Evolutionary conservation across 257 asterid genomes (phyloP).

Genomic region (Plectranthus barbatus): DNA sequence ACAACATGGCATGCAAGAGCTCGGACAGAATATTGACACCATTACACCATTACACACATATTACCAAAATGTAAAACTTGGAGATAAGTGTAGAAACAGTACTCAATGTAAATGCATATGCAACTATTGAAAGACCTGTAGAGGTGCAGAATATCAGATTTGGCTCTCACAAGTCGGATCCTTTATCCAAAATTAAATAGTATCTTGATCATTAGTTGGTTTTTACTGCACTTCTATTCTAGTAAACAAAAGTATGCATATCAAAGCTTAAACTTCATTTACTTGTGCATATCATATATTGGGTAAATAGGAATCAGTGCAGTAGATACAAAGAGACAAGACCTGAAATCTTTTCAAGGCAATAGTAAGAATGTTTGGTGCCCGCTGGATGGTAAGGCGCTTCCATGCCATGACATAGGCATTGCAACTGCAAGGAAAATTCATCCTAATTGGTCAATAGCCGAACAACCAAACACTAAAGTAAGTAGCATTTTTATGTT

Average conservation of each 20-base stretch:
- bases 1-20: not conserved
- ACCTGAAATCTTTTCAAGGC: slow-evolving; percentile 99
- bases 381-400: slow-evolving; percentile 67
- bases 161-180: not conserved
- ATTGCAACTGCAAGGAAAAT: slow-evolving; percentile 68
- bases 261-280: not conserved
- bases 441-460: slow-evolving; percentile 16
- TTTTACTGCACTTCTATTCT: not conserved
- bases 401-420: slow-evolving; percentile 98
- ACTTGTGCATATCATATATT: not conserved
- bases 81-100: not conserved
- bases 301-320: not conserved
- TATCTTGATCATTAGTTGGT: not conserved
- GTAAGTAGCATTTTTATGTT: not conserved
- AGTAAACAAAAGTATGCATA: not conserved
- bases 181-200: not conserved
- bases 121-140: not conserved
- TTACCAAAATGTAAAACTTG: not conserved
- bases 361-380: slow-evolving; percentile 92
- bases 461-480: not conserved
- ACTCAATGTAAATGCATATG: not conserved
- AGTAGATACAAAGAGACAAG: slow-evolving; percentile 2
- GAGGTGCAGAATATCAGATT: not conserved
- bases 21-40: not conserved
- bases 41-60: not conserved